These are phyloP conservation scores for Solanum lycopersicoides DNA, from an alignment of 257 asterid genomes.

Conservation along the genomic window DNA sequence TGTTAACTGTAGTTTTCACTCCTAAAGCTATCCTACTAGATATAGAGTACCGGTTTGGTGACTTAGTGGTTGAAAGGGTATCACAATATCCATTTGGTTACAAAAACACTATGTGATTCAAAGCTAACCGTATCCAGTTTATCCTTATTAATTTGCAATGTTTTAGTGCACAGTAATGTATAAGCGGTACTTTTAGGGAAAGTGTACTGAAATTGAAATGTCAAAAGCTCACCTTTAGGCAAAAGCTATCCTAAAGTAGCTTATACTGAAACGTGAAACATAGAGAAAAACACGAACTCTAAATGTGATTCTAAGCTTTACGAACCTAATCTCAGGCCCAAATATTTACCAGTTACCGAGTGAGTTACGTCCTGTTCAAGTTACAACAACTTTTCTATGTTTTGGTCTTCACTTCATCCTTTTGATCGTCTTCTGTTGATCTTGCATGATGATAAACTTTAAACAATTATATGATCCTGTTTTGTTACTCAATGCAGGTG, in stretches of 20 bases:
- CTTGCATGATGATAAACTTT: neutral
- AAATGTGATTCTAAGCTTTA: neutral
- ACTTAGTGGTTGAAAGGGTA: neutral
- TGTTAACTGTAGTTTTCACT: neutral
- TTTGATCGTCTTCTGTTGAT: neutral
- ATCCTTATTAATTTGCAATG: neutral
- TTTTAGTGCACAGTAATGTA: neutral
- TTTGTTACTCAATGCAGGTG: conserved; percentile 30
- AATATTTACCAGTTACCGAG: neutral
- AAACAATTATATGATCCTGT: neutral
- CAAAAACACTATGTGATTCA: neutral
- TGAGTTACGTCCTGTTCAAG: neutral
- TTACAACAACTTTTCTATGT: neutral
- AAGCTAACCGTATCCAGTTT: neutral
- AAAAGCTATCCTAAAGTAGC: neutral
- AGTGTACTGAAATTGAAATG: neutral
- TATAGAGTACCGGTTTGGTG: neutral
- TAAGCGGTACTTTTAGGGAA: neutral
- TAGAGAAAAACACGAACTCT: neutral
- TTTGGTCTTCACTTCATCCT: neutral
- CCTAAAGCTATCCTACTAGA: neutral
- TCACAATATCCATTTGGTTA: neutral
- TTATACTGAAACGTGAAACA: neutral
- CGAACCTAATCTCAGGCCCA: neutral
- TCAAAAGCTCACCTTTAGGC: neutral